phyloP scores from a whole-genome alignment of 345 rosid genomes.

The Geranium brycei region DNA sequence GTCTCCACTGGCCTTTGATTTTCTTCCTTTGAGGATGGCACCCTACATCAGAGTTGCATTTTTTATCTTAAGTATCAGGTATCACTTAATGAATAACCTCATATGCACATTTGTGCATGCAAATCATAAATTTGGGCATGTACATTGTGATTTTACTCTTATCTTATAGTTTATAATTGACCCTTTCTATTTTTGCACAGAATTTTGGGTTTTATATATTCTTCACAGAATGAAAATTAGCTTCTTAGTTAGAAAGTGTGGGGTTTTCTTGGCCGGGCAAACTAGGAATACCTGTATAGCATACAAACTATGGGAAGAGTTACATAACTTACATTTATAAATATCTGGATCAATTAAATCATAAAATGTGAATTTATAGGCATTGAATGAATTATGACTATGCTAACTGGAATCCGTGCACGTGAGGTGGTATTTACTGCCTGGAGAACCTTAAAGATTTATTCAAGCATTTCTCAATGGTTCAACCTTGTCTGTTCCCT shows the following conservation, averaged over 20 bases:
- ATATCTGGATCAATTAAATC: neutral
- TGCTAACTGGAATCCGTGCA: neutral
- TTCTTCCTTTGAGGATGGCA: slow-evolving; percentile 74
- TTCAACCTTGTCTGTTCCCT: neutral
- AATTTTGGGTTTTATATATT: neutral
- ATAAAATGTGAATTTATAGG: neutral
- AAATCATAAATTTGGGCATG: neutral
- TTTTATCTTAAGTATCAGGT: slow-evolving; percentile 73
- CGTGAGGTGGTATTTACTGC: neutral
- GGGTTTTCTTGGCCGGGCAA: neutral
- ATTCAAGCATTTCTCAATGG: neutral
- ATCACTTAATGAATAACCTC: slow-evolving; percentile 6
- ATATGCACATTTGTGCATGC: neutral
- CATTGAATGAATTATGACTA: neutral
- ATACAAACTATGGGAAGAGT: neutral
- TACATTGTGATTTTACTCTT: neutral
- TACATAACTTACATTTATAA: no score
- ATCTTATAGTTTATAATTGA: neutral
- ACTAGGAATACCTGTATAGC: neutral
- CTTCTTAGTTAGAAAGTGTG: neutral
- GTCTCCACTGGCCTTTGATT: slow-evolving; percentile 54
- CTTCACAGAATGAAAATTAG: neutral
- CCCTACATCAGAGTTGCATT: slow-evolving; percentile 75
- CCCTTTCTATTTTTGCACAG: neutral
- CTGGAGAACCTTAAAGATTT: neutral